phyloP scores from a whole-genome alignment of 768 basidiomycete species.

The Mycena polygramma region DNA sequence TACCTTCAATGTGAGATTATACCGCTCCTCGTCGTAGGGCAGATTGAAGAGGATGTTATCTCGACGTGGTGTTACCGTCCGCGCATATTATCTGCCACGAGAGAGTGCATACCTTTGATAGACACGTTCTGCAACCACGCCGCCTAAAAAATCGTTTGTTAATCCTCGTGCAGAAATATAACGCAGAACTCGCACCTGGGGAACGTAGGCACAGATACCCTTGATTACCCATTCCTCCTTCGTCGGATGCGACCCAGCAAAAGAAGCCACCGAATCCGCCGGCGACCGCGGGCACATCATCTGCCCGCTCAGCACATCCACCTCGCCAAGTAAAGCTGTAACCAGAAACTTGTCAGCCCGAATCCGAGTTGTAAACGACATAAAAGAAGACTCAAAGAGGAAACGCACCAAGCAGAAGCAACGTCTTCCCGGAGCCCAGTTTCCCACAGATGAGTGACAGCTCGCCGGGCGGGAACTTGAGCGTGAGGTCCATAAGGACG shows the following conservation, averaged over 20 bases:
- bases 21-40: constrained; percentile 80
- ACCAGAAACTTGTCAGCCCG: too few relatives aligned
- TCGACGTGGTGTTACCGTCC: constrained; percentile 22
- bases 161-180: constrained; percentile 44
- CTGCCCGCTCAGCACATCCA: constrained; percentile 86
- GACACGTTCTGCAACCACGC: constrained; percentile 84
- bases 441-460: constrained; percentile 90
- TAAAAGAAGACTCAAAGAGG: not conserved
- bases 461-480: constrained; percentile 85
- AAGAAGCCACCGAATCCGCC: constrained; percentile 79
- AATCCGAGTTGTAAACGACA: too few relatives aligned
- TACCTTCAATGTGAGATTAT: constrained; percentile 81
- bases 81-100: not conserved
- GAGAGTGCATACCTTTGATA: constrained; percentile 55
- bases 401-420: constrained; percentile 73
- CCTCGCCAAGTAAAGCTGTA: constrained; percentile 89
- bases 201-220: constrained; percentile 89
- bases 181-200: constrained; percentile 62
- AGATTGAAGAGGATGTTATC: constrained; percentile 84
- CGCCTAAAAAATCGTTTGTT: constrained; percentile 46
- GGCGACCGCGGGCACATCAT: constrained; percentile 87
- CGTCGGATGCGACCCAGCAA: constrained; percentile 55
- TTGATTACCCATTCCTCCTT: constrained; percentile 81
- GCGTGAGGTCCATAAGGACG: constrained; percentile 77
- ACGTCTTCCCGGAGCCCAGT: constrained; percentile 89